These are phyloP conservation scores for Helminthosporium solani DNA, from an alignment of 2,329 filamentous ascomycete genomes.

Conservation along the genomic window DNA sequence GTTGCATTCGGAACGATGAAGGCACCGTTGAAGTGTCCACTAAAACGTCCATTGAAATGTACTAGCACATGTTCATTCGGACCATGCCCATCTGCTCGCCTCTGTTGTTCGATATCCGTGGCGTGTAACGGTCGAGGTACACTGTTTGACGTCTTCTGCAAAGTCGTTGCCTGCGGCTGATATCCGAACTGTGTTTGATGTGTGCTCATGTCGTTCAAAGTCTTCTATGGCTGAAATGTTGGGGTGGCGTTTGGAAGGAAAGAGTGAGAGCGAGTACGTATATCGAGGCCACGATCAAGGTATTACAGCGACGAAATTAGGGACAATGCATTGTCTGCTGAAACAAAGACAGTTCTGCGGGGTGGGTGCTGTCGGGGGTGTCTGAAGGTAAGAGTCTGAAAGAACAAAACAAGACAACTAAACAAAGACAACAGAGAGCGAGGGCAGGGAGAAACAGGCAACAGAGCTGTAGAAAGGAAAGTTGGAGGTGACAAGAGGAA, in stretches of 20 bases:
- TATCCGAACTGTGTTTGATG: constrained; percentile 13
- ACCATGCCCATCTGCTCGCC: constrained; percentile 5
- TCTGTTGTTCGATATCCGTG: constrained; percentile 10
- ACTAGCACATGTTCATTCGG: constrained; percentile 29
- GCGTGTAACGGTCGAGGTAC: constrained; percentile 6
- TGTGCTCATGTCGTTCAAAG: constrained; percentile 20
- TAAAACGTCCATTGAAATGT: constrained; percentile 22
- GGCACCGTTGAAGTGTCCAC: constrained; percentile 22
- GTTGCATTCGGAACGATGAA: constrained; percentile 17
- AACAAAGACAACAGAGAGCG: constrained; percentile 12
- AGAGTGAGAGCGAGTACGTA: constrained; percentile 2
- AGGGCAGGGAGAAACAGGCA: constrained; percentile 6
- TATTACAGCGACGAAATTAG: constrained; percentile 3
- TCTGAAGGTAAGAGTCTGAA: constrained; percentile 6
- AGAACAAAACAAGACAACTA: constrained; percentile 5
- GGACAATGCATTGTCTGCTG: constrained; percentile 31
- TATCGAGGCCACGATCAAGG: constrained; percentile 3
- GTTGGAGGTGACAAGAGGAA: constrained; percentile 13
- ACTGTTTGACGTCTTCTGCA: constrained; percentile 13
- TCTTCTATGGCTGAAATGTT: constrained; percentile 2
- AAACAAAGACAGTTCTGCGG: constrained; percentile 32
- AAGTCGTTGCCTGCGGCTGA: constrained; percentile 14
- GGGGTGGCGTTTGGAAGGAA: constrained; percentile 7
- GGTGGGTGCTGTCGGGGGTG: constrained; percentile 14
- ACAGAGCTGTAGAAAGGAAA: constrained; percentile 13